Conservation (phyloP, 495 filamentous ascomycete species). For the Talaromyces stipitatus region DNA sequence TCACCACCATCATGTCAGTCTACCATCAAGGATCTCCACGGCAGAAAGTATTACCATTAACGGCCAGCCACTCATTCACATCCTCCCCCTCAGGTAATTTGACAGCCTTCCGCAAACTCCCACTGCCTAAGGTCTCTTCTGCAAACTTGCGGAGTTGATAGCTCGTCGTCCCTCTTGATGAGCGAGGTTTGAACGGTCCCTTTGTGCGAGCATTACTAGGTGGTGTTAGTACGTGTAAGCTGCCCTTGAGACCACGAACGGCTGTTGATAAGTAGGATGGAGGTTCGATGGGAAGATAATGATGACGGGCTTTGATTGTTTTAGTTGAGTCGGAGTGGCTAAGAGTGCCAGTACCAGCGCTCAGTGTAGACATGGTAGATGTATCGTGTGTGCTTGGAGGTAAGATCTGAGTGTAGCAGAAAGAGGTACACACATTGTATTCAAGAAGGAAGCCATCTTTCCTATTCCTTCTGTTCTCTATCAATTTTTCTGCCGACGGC, state of each 20-base stretch:
- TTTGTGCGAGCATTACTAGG: constrained; percentile 81
- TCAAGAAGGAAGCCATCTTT: constrained; percentile 60
- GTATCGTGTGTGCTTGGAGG: constrained; percentile 14
- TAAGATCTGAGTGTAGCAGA: constrained; percentile 19
- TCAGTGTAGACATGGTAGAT: constrained; percentile 8
- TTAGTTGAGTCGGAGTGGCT: not conserved
- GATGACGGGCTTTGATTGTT: constrained; percentile 20
- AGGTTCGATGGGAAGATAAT: constrained; percentile 26
- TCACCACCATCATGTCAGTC: not conserved
- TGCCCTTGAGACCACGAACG: constrained; percentile 31
- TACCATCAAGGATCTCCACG: not conserved
- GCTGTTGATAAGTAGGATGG: constrained; percentile 35
- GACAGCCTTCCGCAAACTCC: constrained; percentile 91
- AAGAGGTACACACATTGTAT: constrained; percentile 59
- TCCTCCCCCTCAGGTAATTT: constrained; percentile 96
- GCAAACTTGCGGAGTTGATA: constrained; percentile 97
- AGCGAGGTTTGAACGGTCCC: constrained; percentile 86
- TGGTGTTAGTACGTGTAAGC: constrained; percentile 34
- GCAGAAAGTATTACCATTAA: constrained; percentile 58
- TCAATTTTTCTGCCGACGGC: not conserved
- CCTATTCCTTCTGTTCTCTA: not conserved
- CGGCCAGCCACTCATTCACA: constrained; percentile 93
- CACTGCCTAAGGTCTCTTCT: constrained; percentile 91
- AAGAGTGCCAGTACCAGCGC: constrained; percentile 5
- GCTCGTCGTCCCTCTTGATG: constrained; percentile 82